These are phyloP conservation scores for Amanita polypyramis DNA, from an alignment of 768 basidiomycete genomes.

Conservation along the genomic window DNA sequence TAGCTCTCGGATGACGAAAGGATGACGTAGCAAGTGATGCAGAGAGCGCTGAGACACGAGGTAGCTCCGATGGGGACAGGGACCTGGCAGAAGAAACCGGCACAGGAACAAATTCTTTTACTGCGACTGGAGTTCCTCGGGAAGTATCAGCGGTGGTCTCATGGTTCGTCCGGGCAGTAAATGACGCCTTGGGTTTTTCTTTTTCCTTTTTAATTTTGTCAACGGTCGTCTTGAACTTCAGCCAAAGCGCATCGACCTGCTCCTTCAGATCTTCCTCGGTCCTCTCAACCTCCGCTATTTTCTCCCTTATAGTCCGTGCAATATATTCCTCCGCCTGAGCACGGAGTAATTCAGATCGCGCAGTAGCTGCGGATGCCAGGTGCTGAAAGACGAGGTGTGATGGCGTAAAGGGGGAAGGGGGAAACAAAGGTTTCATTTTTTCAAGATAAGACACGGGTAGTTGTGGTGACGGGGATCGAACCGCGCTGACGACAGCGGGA, in stretches of 20 bases:
- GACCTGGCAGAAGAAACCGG: slow-evolving; percentile 27
- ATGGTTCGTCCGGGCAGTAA: neutral
- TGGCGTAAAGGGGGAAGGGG: slow-evolving; percentile 68
- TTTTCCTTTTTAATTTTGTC: slow-evolving; percentile 31
- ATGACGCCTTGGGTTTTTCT: slow-evolving; percentile 8
- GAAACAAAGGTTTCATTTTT: slow-evolving; percentile 49
- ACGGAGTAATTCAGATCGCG: slow-evolving; percentile 44
- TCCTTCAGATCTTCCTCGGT: slow-evolving; percentile 42
- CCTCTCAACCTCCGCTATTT: slow-evolving; percentile 45
- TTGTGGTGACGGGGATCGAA: slow-evolving; percentile 18
- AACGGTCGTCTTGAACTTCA: slow-evolving; percentile 38
- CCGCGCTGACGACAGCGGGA: slow-evolving; percentile 13
- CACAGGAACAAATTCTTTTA: slow-evolving; percentile 50
- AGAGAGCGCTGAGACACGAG: slow-evolving; percentile 53
- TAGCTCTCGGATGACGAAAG: slow-evolving; percentile 42
- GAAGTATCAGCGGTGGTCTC: slow-evolving; percentile 14
- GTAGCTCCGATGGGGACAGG: slow-evolving; percentile 24
- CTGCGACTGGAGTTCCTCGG: slow-evolving; percentile 21
- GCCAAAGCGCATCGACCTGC: slow-evolving; percentile 59
- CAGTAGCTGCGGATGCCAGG: slow-evolving; percentile 37
- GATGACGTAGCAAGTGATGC: slow-evolving; percentile 53
- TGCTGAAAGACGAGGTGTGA: slow-evolving; percentile 63
- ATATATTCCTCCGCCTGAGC: slow-evolving; percentile 49
- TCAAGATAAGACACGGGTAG: slow-evolving; percentile 33
- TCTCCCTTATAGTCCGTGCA: slow-evolving; percentile 37